Evolutionary conservation across 2,329 filamentous ascomycete species (phyloP), one percentile per base, ranked within the genome.

Genomic region (Rhexocercosporidium sp.): DNA sequence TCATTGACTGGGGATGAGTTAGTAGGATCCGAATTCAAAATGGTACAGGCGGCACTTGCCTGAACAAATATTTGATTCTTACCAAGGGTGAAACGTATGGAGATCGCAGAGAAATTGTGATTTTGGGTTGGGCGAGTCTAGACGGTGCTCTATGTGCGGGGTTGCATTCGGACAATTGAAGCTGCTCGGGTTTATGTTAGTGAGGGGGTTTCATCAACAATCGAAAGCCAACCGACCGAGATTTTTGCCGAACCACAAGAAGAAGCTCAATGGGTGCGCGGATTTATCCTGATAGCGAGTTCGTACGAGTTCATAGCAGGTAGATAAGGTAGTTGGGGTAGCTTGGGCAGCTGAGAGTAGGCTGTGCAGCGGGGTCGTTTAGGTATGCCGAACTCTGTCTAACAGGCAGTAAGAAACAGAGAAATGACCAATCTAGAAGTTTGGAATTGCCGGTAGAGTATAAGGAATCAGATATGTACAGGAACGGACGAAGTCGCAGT

Each of bases 1-100:
- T 71, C 56, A 46, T 68, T n/a, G 16, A 29, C 66, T 59, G 44
- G n/a, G 31, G 12, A 11, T 51, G 8, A 62, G 44, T 39, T 51
- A n/a, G 44, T 51, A 39, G 3, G 31, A 20, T 16, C 31, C 22
- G 41, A 27, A 20, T n/a, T 9, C n/a, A 3, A 20, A 9, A n/a
- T n/a, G 31, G 22, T 22, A 57, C 8, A 25, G 22, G 8, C 27
- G 9, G 14, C 12, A 41, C n/a, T 39, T 39, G 54, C 54, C n/a
- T 16, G 16, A 25, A 25, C n/a, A 20, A 16, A 39, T 12, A 2
- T 20, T 39, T 57, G n/a, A n/a, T n/a, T n/a, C n/a, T n/a, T n/a
- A n/a, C 20, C 31, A 11, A 57, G 7, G 14, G 2, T 25, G 12
- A 22, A 16, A 20, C 18, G 11, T 22, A 12, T 34, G 2, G n/a